phyloP scores from a whole-genome alignment of 2,329 filamentous ascomycete species.

The Colletotrichum sp. region DNA sequence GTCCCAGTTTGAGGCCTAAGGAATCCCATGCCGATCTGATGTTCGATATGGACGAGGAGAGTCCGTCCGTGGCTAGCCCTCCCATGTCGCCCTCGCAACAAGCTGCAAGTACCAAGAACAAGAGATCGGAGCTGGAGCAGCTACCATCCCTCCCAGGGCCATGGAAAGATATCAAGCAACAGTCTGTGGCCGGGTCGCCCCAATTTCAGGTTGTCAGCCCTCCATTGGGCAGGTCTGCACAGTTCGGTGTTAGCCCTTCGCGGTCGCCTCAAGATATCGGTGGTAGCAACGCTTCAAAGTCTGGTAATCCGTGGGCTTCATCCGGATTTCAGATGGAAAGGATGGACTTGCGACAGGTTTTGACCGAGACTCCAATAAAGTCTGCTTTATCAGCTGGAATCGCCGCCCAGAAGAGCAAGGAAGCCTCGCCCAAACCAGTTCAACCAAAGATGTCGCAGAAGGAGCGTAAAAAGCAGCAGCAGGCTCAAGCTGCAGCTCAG shows the following conservation, averaged over 20 bases:
- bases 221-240: background rate
- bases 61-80: slow-evolving; percentile 36
- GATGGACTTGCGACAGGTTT: slow-evolving; percentile 78
- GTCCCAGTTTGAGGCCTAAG: slow-evolving; percentile 71
- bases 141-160: slow-evolving; percentile 35
- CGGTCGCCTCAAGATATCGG: slow-evolving; percentile 4
- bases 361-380: slow-evolving; percentile 62
- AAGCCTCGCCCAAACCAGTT: slow-evolving; percentile 38
- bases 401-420: slow-evolving; percentile 52
- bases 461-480: slow-evolving; percentile 84
- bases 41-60: slow-evolving; percentile 92
- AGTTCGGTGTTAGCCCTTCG: background rate
- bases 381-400: slow-evolving; percentile 61
- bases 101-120: background rate
- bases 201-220: background rate
- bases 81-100: slow-evolving; percentile 5
- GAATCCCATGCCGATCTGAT: slow-evolving; percentile 79
- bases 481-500: slow-evolving; percentile 61
- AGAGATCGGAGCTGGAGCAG: background rate
- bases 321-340: slow-evolving; percentile 62
- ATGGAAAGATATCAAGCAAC: slow-evolving; percentile 42
- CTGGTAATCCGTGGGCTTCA: slow-evolving; percentile 54
- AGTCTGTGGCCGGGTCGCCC: background rate
- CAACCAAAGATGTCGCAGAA: slow-evolving; percentile 82
- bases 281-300: slow-evolving; percentile 4